Percentiles rank a stretch among this genome's conserved stretches.
phyloP scores from a whole-genome alignment of 2,329 filamentous ascomycete species.

The Penicillium italicum region DNA sequence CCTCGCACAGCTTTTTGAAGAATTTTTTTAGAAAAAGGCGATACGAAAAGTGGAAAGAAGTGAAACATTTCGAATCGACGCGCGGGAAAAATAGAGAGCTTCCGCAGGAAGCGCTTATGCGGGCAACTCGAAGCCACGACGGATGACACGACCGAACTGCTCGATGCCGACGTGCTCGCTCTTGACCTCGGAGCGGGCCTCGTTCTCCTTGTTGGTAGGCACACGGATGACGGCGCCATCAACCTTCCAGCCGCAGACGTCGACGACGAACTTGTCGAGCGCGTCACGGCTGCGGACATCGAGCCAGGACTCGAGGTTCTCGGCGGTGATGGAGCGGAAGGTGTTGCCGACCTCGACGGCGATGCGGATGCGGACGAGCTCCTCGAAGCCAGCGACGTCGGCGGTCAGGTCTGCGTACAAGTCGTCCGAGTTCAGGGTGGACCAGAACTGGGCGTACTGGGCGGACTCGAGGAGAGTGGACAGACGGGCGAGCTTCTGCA shows the following conservation, averaged over 20 bases:
- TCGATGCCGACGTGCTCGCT: constrained; percentile 76
- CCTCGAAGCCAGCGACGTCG: constrained; percentile 92
- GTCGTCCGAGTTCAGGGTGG: constrained; percentile 86
- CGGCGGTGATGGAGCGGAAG: constrained; percentile 67
- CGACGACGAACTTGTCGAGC: constrained; percentile 73
- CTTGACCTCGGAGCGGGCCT: constrained; percentile 93
- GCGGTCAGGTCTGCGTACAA: constrained; percentile 93
- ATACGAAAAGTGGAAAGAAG: constrained; percentile 16
- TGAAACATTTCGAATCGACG: constrained; percentile 6
- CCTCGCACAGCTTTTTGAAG: constrained; percentile 8
- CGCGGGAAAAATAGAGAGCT: constrained; percentile 15
- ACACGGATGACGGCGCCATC: constrained; percentile 65
- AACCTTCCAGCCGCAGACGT: constrained; percentile 83
- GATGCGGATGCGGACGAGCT: constrained; percentile 85
- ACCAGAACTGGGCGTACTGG: constrained; percentile 91
- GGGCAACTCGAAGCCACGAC: constrained; percentile 80
- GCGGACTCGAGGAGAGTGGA: constrained; percentile 85
- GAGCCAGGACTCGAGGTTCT: constrained; percentile 70
- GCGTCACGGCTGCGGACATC: constrained; percentile 63
- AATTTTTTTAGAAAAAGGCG: constrained; percentile 10
- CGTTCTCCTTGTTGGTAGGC: constrained; percentile 92
- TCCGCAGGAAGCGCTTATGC: constrained; percentile 45
- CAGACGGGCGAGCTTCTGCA: constrained; percentile 79
- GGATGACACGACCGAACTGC: constrained; percentile 62
- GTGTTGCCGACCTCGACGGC: constrained; percentile 79